These are phyloP conservation scores for Alternaria burnsii DNA, from an alignment of 2,329 filamentous ascomycete genomes.

Conservation along the genomic window DNA sequence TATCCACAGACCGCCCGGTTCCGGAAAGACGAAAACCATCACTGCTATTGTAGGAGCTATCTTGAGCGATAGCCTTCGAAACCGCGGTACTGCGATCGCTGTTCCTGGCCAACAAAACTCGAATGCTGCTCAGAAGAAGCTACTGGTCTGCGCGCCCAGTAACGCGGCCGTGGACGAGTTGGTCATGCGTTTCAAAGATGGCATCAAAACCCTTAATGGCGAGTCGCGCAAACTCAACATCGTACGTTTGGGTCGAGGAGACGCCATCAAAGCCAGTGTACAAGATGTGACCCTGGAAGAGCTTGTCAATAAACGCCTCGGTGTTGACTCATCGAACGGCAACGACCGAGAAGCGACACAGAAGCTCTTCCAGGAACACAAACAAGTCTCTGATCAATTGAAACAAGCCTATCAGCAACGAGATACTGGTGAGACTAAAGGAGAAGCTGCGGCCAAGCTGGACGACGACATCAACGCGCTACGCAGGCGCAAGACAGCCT, in stretches of 20 bases:
- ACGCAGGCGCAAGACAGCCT: conserved; percentile 76
- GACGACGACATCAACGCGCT: conserved; percentile 80
- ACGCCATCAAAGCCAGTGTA: conserved; percentile 90
- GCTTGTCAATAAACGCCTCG: conserved; percentile 78
- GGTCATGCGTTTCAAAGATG: conserved; percentile 88
- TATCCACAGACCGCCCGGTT: conserved; percentile 78
- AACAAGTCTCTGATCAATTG: conserved; percentile 70
- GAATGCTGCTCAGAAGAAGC: conserved; percentile 72
- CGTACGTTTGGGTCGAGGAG: conserved; percentile 86
- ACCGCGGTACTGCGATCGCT: conserved; percentile 57
- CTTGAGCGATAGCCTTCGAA: conserved; percentile 67
- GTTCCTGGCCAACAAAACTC: conserved; percentile 47
- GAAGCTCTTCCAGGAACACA: conserved; percentile 76
- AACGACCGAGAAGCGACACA: conserved; percentile 61
- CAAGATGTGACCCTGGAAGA: conserved; percentile 93
- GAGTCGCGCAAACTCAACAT: conserved; percentile 80
- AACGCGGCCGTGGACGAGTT: conserved; percentile 97
- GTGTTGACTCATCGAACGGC: conserved; percentile 48
- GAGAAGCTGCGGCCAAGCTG: conserved; percentile 70
- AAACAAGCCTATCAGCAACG: conserved; percentile 74
- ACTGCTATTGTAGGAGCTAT: conserved; percentile 93
- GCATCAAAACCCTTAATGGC: conserved; percentile 80
- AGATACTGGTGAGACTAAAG: conserved; percentile 66
- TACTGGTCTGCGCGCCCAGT: conserved; percentile 96
- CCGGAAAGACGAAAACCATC: conserved; percentile 98